A percentile compares a stretch with the other conserved stretches of the same genome.
Evolutionary conservation across 2,329 filamentous ascomycete species (phyloP).

Genomic region (Verticillium tricorpus): DNA sequence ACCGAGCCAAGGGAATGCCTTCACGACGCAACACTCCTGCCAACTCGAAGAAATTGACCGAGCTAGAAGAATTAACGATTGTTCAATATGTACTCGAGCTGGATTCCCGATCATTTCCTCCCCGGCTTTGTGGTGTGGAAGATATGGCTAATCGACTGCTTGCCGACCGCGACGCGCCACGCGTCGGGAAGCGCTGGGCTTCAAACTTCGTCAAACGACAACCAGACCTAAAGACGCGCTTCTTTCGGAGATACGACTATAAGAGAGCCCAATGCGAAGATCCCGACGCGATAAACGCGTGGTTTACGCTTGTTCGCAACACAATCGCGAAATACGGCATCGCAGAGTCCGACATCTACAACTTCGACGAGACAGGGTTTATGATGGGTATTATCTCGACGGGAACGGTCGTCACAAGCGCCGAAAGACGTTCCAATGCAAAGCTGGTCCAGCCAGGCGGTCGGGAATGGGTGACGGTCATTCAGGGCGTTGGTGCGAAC

Average conservation of each 20-base stretch:
- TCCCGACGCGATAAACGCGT: slow-evolving; percentile 14
- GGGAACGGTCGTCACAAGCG: background rate
- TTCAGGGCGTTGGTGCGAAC: background rate
- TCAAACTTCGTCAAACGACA: slow-evolving; percentile 20
- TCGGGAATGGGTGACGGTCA: background rate
- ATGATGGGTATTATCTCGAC: background rate
- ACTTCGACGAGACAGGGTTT: background rate
- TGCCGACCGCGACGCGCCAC: slow-evolving; percentile 11
- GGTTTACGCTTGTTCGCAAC: slow-evolving; percentile 11
- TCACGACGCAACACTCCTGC: background rate
- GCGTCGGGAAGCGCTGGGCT: slow-evolving; percentile 18
- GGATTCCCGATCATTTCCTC: background rate
- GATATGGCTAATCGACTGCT: slow-evolving; percentile 20
- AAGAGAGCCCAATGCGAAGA: slow-evolving; percentile 19
- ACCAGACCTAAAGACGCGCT: slow-evolving; percentile 18
- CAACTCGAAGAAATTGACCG: background rate
- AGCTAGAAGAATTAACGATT: background rate
- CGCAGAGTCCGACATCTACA: background rate
- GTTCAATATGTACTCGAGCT: background rate
- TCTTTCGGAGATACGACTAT: slow-evolving; percentile 16
- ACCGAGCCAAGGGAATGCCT: background rate
- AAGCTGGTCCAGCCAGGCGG: background rate
- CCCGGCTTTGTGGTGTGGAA: slow-evolving; percentile 11
- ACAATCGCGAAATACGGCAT: background rate
- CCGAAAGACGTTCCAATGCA: background rate